phyloP scores from a whole-genome alignment of 116 monocot genomes.

The Trichopus zeylanicus region DNA sequence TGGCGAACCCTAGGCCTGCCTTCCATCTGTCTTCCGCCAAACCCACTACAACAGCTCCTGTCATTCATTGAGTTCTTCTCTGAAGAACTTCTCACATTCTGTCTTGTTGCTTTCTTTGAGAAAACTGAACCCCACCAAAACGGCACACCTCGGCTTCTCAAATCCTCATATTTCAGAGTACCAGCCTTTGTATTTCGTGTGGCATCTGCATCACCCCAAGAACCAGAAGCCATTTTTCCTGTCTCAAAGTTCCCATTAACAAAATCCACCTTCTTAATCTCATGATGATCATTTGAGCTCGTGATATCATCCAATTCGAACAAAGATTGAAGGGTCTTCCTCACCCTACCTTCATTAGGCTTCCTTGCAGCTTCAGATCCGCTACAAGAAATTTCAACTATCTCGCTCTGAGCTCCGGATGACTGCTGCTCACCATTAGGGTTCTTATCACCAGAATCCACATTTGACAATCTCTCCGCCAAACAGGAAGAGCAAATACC shows the following conservation, averaged over 20 bases:
- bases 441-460: slow-evolving; percentile 22
- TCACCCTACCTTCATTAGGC: slow-evolving; percentile 17
- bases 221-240: neutral
- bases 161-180: slow-evolving; percentile 11
- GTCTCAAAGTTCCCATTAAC: neutral
- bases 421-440: too few relatives aligned
- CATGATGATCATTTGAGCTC: neutral
- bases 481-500: slow-evolving; percentile 83
- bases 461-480: slow-evolving; percentile 52
- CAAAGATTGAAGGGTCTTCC: slow-evolving; percentile 50
- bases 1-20: slow-evolving; percentile 22
- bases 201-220: neutral
- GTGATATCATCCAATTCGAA: slow-evolving; percentile 72
- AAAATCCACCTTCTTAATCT: neutral
- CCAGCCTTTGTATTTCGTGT: neutral
- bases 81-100: slow-evolving; percentile 11
- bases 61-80: slow-evolving; percentile 13
- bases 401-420: slow-evolving; percentile 11
- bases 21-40: slow-evolving; percentile 19
- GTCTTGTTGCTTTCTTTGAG: slow-evolving; percentile 22
- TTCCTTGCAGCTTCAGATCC: slow-evolving; percentile 9
- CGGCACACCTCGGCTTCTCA: slow-evolving; percentile 11
- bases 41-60: slow-evolving; percentile 7
- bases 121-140: slow-evolving; percentile 29
- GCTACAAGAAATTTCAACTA: slow-evolving; percentile 13